Evolutionary conservation across 768 basidiomycete genomes (phyloP).

Genomic region (Amanita subjunquillea): DNA sequence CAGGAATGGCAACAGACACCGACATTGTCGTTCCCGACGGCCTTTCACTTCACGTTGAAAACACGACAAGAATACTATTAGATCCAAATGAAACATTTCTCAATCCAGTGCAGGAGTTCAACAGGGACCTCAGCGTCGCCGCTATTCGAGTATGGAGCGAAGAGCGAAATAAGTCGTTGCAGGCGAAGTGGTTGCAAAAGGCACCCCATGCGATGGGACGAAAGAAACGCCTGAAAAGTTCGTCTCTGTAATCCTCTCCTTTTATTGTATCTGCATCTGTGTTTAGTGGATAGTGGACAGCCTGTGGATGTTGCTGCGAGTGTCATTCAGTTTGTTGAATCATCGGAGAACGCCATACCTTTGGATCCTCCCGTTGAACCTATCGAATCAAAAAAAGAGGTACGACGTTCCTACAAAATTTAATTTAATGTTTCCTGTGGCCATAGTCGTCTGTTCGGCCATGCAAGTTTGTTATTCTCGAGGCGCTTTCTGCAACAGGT

Average conservation of each 20-base stretch:
- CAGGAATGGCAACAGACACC: conserved; percentile 15
- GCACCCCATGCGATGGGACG: conserved; percentile 18
- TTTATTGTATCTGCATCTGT: neutral
- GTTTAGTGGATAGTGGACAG: conserved; percentile 3
- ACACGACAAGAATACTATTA: conserved; percentile 71
- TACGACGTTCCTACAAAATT: neutral
- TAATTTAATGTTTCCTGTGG: neutral
- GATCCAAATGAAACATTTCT: conserved; percentile 82
- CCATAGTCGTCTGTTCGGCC: conserved; percentile 34
- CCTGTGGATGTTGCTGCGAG: neutral
- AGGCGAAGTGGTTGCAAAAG: conserved; percentile 46
- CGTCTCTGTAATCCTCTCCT: conserved; percentile 8
- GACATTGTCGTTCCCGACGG: conserved; percentile 51
- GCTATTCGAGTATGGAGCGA: conserved; percentile 88
- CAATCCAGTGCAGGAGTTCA: conserved; percentile 98
- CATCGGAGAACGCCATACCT: neutral
- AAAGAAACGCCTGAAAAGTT: conserved; percentile 37
- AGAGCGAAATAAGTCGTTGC: conserved; percentile 50
- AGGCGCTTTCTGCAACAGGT: conserved; percentile 94
- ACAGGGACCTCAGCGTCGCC: conserved; percentile 87
- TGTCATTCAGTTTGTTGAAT: neutral
- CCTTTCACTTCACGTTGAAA: conserved; percentile 72
- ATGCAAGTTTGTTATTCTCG: conserved; percentile 70
- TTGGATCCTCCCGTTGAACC: neutral
- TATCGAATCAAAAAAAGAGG: neutral